These are phyloP conservation scores for Hypoxylon sp. DNA, from an alignment of 2,329 filamentous ascomycete genomes.

Conservation along the genomic window DNA sequence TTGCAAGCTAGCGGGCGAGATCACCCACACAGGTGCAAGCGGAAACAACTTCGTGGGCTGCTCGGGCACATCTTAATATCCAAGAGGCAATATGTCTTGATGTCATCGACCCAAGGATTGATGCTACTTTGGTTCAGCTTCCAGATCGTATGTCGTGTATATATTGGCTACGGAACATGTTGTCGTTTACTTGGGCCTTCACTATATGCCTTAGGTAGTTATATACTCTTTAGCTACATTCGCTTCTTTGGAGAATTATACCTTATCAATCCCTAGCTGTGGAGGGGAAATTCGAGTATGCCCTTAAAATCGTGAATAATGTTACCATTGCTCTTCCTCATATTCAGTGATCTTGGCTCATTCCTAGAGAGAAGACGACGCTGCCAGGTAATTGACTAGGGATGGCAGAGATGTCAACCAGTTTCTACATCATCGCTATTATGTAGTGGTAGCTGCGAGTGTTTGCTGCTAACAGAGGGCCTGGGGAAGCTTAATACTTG, in stretches of 20 bases:
- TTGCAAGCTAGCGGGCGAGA: slow-evolving; percentile 66
- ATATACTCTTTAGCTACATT: too few species aligned
- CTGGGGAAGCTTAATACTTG: background rate
- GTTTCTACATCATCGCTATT: background rate
- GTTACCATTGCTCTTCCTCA: too few species aligned
- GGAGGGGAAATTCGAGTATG: too few species aligned
- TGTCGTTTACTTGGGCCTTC: too few species aligned
- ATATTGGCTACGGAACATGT: background rate
- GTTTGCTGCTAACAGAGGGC: background rate
- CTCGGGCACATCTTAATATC: slow-evolving; percentile 43
- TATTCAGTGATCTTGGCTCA: too few species aligned
- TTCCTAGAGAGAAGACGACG: too few species aligned
- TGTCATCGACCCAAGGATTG: background rate
- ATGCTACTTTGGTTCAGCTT: background rate
- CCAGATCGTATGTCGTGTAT: background rate
- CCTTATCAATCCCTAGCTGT: too few species aligned
- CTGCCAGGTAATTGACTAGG: too few species aligned
- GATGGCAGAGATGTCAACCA: too few species aligned
- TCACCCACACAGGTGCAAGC: slow-evolving; percentile 75
- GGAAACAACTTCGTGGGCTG: slow-evolving; percentile 75
- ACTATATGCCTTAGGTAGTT: too few species aligned
- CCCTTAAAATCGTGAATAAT: too few species aligned
- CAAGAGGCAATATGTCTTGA: background rate
- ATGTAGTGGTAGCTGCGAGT: background rate
- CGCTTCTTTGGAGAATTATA: too few species aligned